Percentiles rank a stretch among this genome's conserved stretches.
phyloP scores from a whole-genome alignment of 768 basidiomycete genomes.

The Kwoniella newhampshirensis region DNA sequence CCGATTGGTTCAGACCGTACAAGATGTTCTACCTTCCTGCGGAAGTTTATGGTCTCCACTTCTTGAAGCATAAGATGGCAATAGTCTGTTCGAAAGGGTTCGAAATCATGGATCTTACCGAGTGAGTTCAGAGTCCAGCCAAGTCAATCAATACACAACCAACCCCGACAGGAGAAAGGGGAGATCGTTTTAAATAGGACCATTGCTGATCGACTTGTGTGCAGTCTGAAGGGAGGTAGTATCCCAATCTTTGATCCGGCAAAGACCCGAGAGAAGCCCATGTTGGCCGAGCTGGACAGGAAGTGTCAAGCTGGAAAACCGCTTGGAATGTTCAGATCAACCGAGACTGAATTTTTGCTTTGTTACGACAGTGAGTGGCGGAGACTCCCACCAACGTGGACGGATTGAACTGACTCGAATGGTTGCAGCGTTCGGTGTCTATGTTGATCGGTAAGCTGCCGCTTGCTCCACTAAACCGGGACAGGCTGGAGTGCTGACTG shows the following conservation, averaged over 20 bases:
- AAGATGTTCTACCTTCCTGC: slow-evolving; percentile 92
- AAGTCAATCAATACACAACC: too few species aligned
- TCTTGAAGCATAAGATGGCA: slow-evolving; percentile 89
- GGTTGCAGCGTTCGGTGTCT: slow-evolving; percentile 77
- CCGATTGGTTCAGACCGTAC: slow-evolving; percentile 94
- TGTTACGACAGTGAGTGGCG: slow-evolving; percentile 73
- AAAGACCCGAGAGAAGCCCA: slow-evolving; percentile 63
- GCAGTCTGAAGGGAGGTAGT: slow-evolving; percentile 79
- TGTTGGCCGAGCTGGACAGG: slow-evolving; percentile 68
- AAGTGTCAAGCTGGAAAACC: slow-evolving; percentile 78
- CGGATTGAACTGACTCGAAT: slow-evolving; percentile 6
- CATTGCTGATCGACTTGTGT: slow-evolving; percentile 3
- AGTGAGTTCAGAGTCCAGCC: slow-evolving; percentile 66
- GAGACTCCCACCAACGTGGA: slow-evolving; percentile 1
- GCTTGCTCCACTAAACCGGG: background rate
- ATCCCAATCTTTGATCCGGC: slow-evolving; percentile 65
- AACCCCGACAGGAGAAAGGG: too few species aligned
- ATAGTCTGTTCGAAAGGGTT: slow-evolving; percentile 92
- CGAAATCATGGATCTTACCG: slow-evolving; percentile 93
- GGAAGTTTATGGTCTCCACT: slow-evolving; percentile 84
- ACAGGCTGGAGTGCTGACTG: background rate
- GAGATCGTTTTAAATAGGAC: too few species aligned
- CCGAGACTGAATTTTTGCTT: slow-evolving; percentile 82
- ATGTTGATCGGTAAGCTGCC: slow-evolving; percentile 66
- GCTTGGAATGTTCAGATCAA: slow-evolving; percentile 83